Evolutionary conservation across 148 eudicot species (phyloP).

Genomic region (Vaccinium vitisidaea): DNA sequence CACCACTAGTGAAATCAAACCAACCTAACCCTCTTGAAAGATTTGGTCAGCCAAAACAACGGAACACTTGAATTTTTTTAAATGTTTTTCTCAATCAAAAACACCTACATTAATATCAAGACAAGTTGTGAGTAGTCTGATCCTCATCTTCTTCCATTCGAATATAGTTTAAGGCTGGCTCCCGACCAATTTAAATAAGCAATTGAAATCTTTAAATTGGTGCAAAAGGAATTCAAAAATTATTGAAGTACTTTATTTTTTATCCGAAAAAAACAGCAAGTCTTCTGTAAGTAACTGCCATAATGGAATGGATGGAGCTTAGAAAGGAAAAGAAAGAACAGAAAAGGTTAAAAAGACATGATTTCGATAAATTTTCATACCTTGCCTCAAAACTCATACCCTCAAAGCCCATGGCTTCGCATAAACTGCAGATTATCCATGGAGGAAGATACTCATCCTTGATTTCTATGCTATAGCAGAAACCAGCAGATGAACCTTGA

Average conservation of each 20-base stretch:
- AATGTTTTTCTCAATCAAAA: background rate
- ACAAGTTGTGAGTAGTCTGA: background rate
- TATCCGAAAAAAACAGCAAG: too few species aligned
- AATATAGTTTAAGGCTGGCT: background rate
- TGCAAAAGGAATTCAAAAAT: too few species aligned
- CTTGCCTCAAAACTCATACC: constrained; percentile 73
- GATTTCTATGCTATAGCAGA: constrained; percentile 74
- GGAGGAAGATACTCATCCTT: constrained; percentile 84
- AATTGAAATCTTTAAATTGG: too few species aligned
- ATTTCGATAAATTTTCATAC: constrained; percentile 31
- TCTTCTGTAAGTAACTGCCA: background rate
- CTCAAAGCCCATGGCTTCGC: constrained; percentile 51
- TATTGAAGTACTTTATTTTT: too few species aligned
- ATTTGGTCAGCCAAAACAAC: too few species aligned
- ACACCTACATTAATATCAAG: background rate
- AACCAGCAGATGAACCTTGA: constrained; percentile 45
- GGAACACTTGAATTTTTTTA: too few species aligned
- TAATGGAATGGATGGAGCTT: background rate
- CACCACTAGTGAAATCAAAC: background rate
- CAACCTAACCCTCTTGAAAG: too few species aligned
- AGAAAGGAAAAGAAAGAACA: background rate
- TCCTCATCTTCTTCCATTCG: background rate
- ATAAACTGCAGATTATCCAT: constrained; percentile 61
- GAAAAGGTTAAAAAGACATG: background rate
- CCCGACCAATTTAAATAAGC: too few species aligned